Percentiles rank a stretch among this genome's conserved stretches.
Conservation (phyloP, 306 rosid species). For the Acacia acuminata region DNA sequence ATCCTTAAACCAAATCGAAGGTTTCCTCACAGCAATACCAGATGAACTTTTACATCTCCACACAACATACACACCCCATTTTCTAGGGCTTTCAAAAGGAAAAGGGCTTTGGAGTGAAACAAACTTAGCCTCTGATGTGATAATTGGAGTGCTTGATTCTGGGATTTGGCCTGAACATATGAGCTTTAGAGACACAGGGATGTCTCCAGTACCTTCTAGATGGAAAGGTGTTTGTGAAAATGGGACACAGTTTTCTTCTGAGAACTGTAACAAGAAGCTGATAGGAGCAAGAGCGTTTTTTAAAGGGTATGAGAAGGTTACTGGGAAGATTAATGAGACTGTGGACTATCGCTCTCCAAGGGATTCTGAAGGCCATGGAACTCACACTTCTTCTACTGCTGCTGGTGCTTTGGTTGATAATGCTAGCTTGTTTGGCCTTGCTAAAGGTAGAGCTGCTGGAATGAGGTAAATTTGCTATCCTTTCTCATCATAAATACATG, state of each 20-base stretch:
- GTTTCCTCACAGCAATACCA: slow-evolving; percentile 59
- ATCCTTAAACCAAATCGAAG: slow-evolving; percentile 44
- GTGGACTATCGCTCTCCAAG: slow-evolving; percentile 54
- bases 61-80: slow-evolving; percentile 59
- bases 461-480: slow-evolving; percentile 38
- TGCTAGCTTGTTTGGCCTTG: slow-evolving; percentile 53
- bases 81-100: slow-evolving; percentile 56
- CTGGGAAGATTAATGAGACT: slow-evolving; percentile 54
- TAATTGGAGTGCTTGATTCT: slow-evolving; percentile 64
- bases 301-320: slow-evolving; percentile 58
- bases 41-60: slow-evolving; percentile 64
- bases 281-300: slow-evolving; percentile 61
- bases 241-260: slow-evolving; percentile 58
- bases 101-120: slow-evolving; percentile 59
- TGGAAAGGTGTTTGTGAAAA: slow-evolving; percentile 73
- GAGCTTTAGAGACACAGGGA: slow-evolving; percentile 57
- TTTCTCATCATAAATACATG: not conserved
- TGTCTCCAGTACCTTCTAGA: slow-evolving; percentile 47
- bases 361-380: slow-evolving; percentile 71
- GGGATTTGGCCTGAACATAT: slow-evolving; percentile 82
- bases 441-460: slow-evolving; percentile 60
- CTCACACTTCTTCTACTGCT: slow-evolving; percentile 81
- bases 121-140: slow-evolving; percentile 58
- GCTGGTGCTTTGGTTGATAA: slow-evolving; percentile 51
- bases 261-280: slow-evolving; percentile 71